A percentile compares a stretch with the other conserved stretches of the same genome.
Evolutionary conservation across 2,329 filamentous ascomycete species (phyloP).

Genomic region (Cladobotryum protrusum): DNA sequence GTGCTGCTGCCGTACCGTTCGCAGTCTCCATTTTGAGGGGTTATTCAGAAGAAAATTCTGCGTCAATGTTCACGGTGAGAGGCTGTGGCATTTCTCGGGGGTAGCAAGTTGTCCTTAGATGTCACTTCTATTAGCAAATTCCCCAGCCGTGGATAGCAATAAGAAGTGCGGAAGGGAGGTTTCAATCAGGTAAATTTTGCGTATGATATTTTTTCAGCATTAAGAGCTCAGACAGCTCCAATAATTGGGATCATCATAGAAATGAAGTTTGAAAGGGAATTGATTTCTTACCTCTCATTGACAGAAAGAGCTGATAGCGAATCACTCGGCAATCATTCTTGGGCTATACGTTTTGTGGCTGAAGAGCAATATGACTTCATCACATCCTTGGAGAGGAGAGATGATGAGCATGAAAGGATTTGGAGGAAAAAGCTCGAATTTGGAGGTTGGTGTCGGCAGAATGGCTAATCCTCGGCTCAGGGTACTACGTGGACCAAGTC

Average conservation of each 20-base stretch:
- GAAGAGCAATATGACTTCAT: no score
- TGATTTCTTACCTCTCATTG: slow-evolving; percentile 17
- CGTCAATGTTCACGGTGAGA: not conserved
- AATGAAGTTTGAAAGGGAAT: slow-evolving; percentile 5
- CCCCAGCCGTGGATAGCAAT: not conserved
- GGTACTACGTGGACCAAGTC: not conserved
- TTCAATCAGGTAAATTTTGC: slow-evolving; percentile 39
- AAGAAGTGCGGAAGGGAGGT: not conserved
- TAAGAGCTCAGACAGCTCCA: slow-evolving; percentile 69
- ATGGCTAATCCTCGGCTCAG: slow-evolving; percentile 5
- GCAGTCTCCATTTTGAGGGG: slow-evolving; percentile 33
- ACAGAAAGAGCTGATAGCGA: not conserved
- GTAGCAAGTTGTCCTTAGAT: not conserved
- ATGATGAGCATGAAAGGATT: not conserved
- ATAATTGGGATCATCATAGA: slow-evolving; percentile 51
- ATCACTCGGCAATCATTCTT: not conserved
- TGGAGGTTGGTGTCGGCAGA: slow-evolving; percentile 1
- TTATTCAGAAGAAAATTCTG: slow-evolving; percentile 11
- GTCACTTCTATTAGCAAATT: slow-evolving; percentile 6
- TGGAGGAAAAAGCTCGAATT: slow-evolving; percentile 7
- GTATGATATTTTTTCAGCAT: slow-evolving; percentile 60
- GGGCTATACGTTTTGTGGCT: not conserved
- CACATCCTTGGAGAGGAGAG: not conserved
- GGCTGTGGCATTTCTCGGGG: slow-evolving; percentile 19
- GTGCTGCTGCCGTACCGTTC: slow-evolving; percentile 32